Evolutionary conservation across 2,329 filamentous ascomycete genomes (phyloP).

Genomic region (Ophiostoma piceae): DNA sequence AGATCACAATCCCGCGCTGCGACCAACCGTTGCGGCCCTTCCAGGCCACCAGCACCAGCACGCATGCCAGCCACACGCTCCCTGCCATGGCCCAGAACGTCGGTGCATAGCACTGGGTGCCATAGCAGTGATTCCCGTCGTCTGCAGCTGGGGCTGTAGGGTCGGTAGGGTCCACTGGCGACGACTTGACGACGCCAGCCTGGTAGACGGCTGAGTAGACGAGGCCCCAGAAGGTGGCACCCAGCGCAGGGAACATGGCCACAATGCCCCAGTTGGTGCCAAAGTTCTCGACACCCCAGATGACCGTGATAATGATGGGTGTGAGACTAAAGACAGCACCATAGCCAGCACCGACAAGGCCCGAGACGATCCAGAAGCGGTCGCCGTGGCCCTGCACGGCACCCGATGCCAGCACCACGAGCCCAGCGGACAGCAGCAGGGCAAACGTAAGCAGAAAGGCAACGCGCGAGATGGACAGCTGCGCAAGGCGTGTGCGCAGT

Average conservation of each 20-base stretch:
- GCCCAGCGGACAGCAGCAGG: conserved; percentile 66
- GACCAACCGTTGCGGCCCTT: conserved; percentile 71
- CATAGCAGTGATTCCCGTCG: conserved; percentile 67
- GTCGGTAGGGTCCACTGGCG: conserved; percentile 26
- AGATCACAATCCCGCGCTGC: conserved; percentile 65
- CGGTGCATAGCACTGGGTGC: conserved; percentile 69
- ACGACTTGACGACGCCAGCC: conserved; percentile 46
- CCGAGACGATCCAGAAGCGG: conserved; percentile 80
- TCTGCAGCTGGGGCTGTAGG: conserved; percentile 34
- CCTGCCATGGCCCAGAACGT: conserved; percentile 83
- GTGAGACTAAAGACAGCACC: conserved; percentile 85
- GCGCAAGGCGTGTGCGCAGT: neutral
- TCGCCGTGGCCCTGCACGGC: conserved; percentile 66
- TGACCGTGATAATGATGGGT: conserved; percentile 89
- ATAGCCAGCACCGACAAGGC: conserved; percentile 83
- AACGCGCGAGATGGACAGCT: conserved; percentile 67
- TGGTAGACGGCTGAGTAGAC: conserved; percentile 83
- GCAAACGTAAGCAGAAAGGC: conserved; percentile 72
- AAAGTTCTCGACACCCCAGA: conserved; percentile 98
- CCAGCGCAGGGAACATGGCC: conserved; percentile 81
- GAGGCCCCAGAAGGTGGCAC: conserved; percentile 83
- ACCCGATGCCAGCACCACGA: conserved; percentile 73
- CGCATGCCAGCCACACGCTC: conserved; percentile 72
- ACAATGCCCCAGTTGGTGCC: conserved; percentile 97
- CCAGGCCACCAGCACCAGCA: conserved; percentile 73